These are phyloP conservation scores for Rhodosporidiobolus sp. DNA, from an alignment of 768 basidiomycete species.

Conservation along the genomic window DNA sequence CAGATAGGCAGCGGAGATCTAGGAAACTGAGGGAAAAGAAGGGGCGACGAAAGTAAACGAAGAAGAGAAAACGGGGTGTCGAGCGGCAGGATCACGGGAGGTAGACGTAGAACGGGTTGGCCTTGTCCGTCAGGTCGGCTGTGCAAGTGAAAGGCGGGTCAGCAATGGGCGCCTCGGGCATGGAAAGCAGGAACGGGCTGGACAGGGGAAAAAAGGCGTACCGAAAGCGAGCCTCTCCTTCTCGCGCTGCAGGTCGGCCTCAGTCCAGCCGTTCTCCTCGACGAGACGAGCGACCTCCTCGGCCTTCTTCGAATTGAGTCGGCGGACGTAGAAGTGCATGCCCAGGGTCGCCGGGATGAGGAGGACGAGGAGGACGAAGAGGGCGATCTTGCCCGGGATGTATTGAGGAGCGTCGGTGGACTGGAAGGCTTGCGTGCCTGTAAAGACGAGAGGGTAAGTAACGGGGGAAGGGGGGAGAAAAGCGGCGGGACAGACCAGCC, in stretches of 20 bases:
- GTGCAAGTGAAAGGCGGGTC: too few species aligned
- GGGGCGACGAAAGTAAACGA: too few species aligned
- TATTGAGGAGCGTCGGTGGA: constrained; percentile 63
- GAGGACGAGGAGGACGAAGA: constrained; percentile 60
- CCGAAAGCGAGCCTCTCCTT: constrained; percentile 62
- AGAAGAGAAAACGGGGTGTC: too few species aligned
- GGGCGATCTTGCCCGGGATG: constrained; percentile 58
- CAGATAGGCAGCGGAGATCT: too few species aligned
- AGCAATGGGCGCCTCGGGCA: too few species aligned
- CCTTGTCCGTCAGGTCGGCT: constrained; percentile 64
- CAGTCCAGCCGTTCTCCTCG: constrained; percentile 58
- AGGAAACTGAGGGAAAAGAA: too few species aligned
- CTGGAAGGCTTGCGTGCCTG: constrained; percentile 64
- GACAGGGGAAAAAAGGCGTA: too few species aligned
- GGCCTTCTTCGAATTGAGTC: constrained; percentile 52
- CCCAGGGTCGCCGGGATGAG: constrained; percentile 56
- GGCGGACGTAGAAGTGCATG: constrained; percentile 59
- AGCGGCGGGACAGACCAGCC: too few species aligned
- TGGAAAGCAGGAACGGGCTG: too few species aligned
- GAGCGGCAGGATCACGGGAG: not conserved
- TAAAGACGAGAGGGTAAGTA: too few species aligned
- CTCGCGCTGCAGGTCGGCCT: constrained; percentile 60
- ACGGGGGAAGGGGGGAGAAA: too few species aligned
- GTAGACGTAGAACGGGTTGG: constrained; percentile 50
- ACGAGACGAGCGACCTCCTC: constrained; percentile 49